Evolutionary conservation across 148 eudicot genomes (phyloP).

Genomic region (Persicaria tinctoria): DNA sequence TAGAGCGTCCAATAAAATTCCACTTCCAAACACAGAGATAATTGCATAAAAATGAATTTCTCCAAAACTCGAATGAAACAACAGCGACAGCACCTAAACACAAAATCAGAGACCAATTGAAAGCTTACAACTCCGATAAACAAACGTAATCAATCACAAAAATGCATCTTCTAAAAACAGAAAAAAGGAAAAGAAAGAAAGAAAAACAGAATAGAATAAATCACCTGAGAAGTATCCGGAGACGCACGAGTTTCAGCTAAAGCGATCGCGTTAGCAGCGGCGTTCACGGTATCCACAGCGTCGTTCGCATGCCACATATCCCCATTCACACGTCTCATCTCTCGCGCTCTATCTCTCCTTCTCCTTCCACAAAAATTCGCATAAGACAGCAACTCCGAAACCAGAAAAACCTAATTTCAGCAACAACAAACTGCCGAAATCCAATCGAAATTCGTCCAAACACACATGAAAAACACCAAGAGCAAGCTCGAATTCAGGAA

Average conservation of each 20-base stretch:
- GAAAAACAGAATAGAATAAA: not conserved
- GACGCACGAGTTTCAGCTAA: slow-evolving; percentile 60
- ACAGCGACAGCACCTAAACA: not conserved
- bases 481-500: not conserved
- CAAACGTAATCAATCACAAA: not conserved
- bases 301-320: slow-evolving; percentile 45
- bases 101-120: slow-evolving; percentile 5
- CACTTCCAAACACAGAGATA: not conserved
- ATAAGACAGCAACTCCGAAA: not conserved
- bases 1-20: not conserved
- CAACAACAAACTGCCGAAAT: not conserved
- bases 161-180: not conserved
- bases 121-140: not conserved
- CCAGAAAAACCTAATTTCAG: slow-evolving; percentile 5
- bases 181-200: not conserved
- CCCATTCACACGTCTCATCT: slow-evolving; percentile 22
- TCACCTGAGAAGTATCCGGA: slow-evolving; percentile 53
- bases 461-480: not conserved
- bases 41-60: not conserved
- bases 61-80: not conserved
- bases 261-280: slow-evolving; percentile 83
- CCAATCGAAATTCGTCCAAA: not conserved
- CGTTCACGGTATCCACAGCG: slow-evolving; percentile 74
- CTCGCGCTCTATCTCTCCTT: not conserved
- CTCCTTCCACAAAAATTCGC: not conserved